phyloP scores from a whole-genome alignment of 2,329 filamentous ascomycete genomes.

The Sphaerulina vaccinii region DNA sequence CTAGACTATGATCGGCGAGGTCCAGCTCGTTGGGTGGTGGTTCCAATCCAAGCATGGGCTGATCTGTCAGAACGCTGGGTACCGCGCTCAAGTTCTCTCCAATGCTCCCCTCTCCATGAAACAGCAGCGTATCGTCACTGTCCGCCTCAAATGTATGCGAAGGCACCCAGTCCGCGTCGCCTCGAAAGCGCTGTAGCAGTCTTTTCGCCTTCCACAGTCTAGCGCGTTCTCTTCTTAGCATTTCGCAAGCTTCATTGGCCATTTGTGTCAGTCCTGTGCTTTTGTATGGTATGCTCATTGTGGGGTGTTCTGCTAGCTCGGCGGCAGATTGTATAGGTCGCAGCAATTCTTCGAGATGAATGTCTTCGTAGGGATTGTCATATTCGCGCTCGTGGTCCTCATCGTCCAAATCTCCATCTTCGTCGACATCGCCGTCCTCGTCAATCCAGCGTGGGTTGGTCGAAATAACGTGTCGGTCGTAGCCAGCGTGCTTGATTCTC shows the following conservation, averaged over 20 bases:
- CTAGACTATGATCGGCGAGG: slow-evolving; percentile 3
- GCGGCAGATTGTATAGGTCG: slow-evolving; percentile 72
- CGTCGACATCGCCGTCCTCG: slow-evolving; percentile 62
- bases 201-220: slow-evolving; percentile 73
- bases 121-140: slow-evolving; percentile 46
- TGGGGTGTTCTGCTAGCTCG: slow-evolving; percentile 72
- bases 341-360: slow-evolving; percentile 52
- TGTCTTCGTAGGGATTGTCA: slow-evolving; percentile 69
- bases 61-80: slow-evolving; percentile 25
- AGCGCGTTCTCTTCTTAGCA: slow-evolving; percentile 72
- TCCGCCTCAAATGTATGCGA: slow-evolving; percentile 53
- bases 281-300: slow-evolving; percentile 70
- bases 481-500: slow-evolving; percentile 72
- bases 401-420: slow-evolving; percentile 61
- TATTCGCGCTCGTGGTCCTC: slow-evolving; percentile 62
- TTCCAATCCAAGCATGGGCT: slow-evolving; percentile 16
- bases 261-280: slow-evolving; percentile 72
- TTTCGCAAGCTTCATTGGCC: slow-evolving; percentile 64
- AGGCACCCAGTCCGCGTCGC: slow-evolving; percentile 68
- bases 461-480: slow-evolving; percentile 69
- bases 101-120: slow-evolving; percentile 16
- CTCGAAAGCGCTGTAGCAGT: slow-evolving; percentile 69
- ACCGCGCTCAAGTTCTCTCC: slow-evolving; percentile 24
- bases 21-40: slow-evolving; percentile 8
- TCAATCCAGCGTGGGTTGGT: slow-evolving; percentile 71